Evolutionary conservation across 2,329 filamentous ascomycete genomes (phyloP), one percentile per base, ranked within the genome.

Genomic region (Cladobotryum mycophilum): DNA sequence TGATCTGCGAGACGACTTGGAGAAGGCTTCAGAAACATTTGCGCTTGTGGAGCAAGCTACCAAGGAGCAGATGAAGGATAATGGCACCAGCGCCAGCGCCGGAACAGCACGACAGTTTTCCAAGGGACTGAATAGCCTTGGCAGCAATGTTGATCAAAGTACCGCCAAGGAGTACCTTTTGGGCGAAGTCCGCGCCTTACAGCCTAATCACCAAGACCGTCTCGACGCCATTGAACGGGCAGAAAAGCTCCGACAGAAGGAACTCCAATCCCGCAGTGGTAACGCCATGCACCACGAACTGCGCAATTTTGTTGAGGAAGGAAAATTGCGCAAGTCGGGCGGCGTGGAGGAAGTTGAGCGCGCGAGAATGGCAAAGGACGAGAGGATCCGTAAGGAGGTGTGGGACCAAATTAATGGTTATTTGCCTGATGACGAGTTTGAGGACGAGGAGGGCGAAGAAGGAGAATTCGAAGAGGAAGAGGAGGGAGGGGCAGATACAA

Each of bases 191-290:
- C 84, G 93, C 41, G 93, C 93, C 3, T 74, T 99, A 42, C 88
- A 93, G 64, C 91, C 92, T 1, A 97, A 99, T 63, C 93, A 99
- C 67, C 90, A 96, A 67, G 84, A 88, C 59, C 81, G 93, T 35
- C 76, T 99, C 0, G 93, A 97, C 69, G 93, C 93, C 35, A 99
- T 99, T 58, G 91, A 97, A 67, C 84, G 93, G n/a, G 93, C 93
- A 0, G 93, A 97, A 71, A 93, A 91, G 71, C 78, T 90, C 7
- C 80, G 93, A 18, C 88, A 93, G 68, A 90, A 89, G 64, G 93
- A 99, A 65, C 78, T 99, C 1, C 87, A 89, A 65, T 85, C 75
- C 55, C 81, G 93, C 2, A 77, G 76, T 22, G 88, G 85, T 35
- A 88, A 89, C 60, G 76, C 79, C 30, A 85, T 99, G 63, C 89